A percentile compares a stretch with the other conserved stretches of the same genome.
These are phyloP conservation scores for Guyanaporus albipodus DNA, from an alignment of 768 basidiomycete species.

Conservation along the genomic window DNA sequence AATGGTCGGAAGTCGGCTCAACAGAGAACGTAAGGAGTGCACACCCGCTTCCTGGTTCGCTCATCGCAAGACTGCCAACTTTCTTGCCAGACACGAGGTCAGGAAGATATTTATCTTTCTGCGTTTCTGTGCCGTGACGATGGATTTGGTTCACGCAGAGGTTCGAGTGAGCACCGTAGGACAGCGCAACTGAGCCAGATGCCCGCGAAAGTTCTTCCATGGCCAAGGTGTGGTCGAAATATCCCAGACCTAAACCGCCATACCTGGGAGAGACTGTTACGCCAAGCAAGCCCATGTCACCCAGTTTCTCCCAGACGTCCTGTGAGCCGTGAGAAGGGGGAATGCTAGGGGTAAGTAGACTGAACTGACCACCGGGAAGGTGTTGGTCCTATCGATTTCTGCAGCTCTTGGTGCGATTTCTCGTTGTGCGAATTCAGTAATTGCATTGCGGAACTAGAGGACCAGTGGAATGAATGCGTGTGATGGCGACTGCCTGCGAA, in stretches of 20 bases:
- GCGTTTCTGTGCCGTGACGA: conserved; percentile 76
- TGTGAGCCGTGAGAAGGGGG: conserved; percentile 30
- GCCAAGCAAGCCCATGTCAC: conserved; percentile 89
- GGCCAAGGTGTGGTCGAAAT: conserved; percentile 83
- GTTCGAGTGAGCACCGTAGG: conserved; percentile 91
- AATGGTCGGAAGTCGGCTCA: neutral
- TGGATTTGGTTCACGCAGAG: conserved; percentile 85
- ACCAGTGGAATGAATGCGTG: neutral
- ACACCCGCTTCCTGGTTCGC: conserved; percentile 79
- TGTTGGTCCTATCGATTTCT: conserved; percentile 83
- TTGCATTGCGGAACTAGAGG: conserved; percentile 73
- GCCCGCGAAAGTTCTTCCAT: conserved; percentile 93
- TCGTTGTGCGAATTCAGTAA: conserved; percentile 73
- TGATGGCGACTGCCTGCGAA: neutral
- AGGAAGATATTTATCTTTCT: conserved; percentile 79
- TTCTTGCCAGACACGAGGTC: conserved; percentile 76
- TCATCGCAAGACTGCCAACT: conserved; percentile 92
- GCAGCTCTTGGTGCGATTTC: conserved; percentile 85
- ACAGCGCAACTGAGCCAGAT: conserved; percentile 89
- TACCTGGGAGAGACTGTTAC: conserved; percentile 78
- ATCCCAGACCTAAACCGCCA: conserved; percentile 80
- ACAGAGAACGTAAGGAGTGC: neutral
- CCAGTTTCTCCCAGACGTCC: conserved; percentile 87
- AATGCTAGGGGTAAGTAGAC: neutral
- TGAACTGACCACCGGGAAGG: conserved; percentile 62